Percentiles rank a stretch among this genome's conserved stretches.
Evolutionary conservation across 306 rosid species (phyloP).

Genomic region (Arachis hypogaea): DNA sequence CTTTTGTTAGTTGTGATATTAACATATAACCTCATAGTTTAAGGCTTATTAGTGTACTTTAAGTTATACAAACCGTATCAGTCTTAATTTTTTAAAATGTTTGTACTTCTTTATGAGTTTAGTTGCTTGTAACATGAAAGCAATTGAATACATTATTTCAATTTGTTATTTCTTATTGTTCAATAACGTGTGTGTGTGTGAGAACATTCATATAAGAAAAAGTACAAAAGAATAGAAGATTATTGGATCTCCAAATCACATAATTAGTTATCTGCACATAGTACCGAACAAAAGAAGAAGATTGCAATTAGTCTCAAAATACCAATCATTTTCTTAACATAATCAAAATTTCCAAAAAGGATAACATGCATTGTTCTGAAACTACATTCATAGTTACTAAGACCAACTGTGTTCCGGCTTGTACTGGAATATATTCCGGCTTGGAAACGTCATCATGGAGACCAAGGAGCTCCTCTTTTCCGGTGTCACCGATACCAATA

Average conservation of each 20-base stretch:
- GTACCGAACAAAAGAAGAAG: slow-evolving; percentile 24
- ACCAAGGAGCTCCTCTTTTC: slow-evolving; percentile 53
- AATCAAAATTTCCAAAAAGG: neutral
- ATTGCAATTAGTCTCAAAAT: slow-evolving; percentile 13
- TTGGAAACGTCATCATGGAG: slow-evolving; percentile 54
- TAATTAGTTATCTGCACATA: slow-evolving; percentile 79
- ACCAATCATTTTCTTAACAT: neutral
- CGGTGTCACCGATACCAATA: slow-evolving; percentile 59
- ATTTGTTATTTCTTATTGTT: too few species aligned
- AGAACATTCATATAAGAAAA: too few species aligned
- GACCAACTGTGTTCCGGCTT: slow-evolving; percentile 58
- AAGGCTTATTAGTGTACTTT: too few species aligned
- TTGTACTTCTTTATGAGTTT: too few species aligned
- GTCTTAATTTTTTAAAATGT: too few species aligned
- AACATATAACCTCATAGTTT: too few species aligned
- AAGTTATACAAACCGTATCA: too few species aligned
- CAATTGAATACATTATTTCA: too few species aligned
- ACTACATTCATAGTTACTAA: slow-evolving; percentile 65
- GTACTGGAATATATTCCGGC: slow-evolving; percentile 84
- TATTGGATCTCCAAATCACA: slow-evolving; percentile 74
- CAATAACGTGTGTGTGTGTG: too few species aligned
- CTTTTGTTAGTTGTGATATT: too few species aligned
- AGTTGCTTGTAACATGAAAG: too few species aligned
- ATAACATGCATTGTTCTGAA: slow-evolving; percentile 14
- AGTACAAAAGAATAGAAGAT: too few species aligned